Evolutionary conservation across 768 basidiomycete species (phyloP).

Genomic region (Boletus insuetus): DNA sequence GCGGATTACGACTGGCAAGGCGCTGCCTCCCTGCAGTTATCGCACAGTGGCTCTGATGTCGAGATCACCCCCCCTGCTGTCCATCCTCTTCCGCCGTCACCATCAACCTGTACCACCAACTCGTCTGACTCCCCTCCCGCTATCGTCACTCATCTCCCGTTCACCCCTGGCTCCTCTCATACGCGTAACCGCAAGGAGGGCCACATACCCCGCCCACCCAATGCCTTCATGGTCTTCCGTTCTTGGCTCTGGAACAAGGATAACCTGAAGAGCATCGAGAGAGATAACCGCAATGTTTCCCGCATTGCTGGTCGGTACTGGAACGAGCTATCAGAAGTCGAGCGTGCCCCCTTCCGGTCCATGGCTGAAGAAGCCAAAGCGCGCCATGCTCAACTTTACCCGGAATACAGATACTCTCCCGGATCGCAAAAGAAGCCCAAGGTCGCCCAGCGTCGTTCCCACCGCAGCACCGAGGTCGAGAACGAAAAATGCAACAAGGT

Average conservation of each 20-base stretch:
- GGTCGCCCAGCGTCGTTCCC: slow-evolving; percentile 33
- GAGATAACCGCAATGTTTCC: slow-evolving; percentile 71
- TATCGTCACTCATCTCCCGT: slow-evolving; percentile 26
- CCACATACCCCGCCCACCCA: slow-evolving; percentile 75
- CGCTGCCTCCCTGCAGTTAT: slow-evolving; percentile 19
- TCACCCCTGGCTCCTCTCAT: slow-evolving; percentile 38
- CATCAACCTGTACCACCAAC: slow-evolving; percentile 14
- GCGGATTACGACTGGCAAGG: slow-evolving; percentile 29
- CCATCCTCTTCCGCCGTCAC: slow-evolving; percentile 14
- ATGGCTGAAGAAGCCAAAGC: slow-evolving; percentile 47
- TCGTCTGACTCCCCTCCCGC: slow-evolving; percentile 17
- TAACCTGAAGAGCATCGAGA: slow-evolving; percentile 51
- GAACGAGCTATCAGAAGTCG: slow-evolving; percentile 49
- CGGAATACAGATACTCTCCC: slow-evolving; percentile 66
- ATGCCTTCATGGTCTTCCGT: slow-evolving; percentile 84
- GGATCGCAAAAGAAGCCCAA: slow-evolving; percentile 29
- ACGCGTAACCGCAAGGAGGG: slow-evolving; percentile 39
- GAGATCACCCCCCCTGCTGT: neutral
- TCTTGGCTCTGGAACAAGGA: slow-evolving; percentile 59
- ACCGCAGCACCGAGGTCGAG: slow-evolving; percentile 32
- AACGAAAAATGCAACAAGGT: slow-evolving; percentile 39
- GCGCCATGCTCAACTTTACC: slow-evolving; percentile 49
- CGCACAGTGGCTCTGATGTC: slow-evolving; percentile 20
- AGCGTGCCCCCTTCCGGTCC: slow-evolving; percentile 45
- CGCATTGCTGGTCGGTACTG: slow-evolving; percentile 68